Conservation (phyloP, 2,329 filamentous ascomycete genomes). For the Chaetomiaceae sp. region DNA sequence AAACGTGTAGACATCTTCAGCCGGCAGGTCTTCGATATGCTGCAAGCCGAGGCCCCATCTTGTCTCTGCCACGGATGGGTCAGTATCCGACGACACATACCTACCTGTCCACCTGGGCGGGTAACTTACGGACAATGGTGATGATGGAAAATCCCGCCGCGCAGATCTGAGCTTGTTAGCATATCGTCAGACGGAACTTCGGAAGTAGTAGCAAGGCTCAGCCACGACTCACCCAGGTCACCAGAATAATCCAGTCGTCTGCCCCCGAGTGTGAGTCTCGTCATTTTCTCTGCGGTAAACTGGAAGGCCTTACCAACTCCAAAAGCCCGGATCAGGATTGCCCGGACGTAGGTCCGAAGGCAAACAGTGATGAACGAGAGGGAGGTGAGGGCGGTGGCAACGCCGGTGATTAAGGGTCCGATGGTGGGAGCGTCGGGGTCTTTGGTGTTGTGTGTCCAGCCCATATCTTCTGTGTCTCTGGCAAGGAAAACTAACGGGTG, state of each 20-base stretch:
- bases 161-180: conserved; percentile 26
- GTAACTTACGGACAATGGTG: conserved; percentile 35
- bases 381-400: conserved; percentile 30
- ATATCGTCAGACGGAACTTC: background rate
- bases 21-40: conserved; percentile 35
- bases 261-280: background rate
- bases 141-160: conserved; percentile 35
- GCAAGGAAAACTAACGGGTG: no score
- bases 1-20: conserved; percentile 37
- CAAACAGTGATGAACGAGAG: conserved; percentile 32
- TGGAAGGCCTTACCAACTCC: conserved; percentile 31
- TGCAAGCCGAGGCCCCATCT: conserved; percentile 41
- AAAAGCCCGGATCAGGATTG: conserved; percentile 32
- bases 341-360: conserved; percentile 35
- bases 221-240: conserved; percentile 29
- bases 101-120: background rate
- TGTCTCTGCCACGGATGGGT: conserved; percentile 34
- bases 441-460: conserved; percentile 36
- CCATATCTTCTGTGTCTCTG: conserved; percentile 27
- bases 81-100: background rate
- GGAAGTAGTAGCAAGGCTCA: background rate
- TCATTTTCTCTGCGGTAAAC: background rate
- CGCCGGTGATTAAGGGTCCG: conserved; percentile 31
- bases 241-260: conserved; percentile 34
- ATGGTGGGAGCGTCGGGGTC: conserved; percentile 33